Evolutionary conservation across 2,329 filamentous ascomycete genomes (phyloP), one percentile per base, ranked within the genome.

Genomic region (Didymella exigua): DNA sequence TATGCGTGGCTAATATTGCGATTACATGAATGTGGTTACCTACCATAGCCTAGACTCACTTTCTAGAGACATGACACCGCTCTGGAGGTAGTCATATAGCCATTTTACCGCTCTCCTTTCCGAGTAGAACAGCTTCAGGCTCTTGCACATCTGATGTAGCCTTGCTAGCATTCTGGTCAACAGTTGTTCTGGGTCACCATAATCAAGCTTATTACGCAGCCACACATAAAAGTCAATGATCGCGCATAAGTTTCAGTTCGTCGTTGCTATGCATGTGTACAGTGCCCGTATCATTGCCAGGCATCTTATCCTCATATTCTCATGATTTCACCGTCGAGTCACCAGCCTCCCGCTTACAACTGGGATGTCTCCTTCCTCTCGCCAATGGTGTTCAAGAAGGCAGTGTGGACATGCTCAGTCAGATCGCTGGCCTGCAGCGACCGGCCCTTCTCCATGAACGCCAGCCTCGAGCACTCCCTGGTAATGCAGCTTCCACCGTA

Each of bases 391-490:
- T 86, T 86, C 67, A 89, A 74, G 75, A 97, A 98, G 0, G 92
- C 89, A 29, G 80, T 80, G 68, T 96, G 89, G 9, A 99, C 89
- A 76, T 96, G 89, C 16, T 95, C 91, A 0, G 93, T 97, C 71
- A 99, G 77, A 76, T 98, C 95, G 63, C 90, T 92, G 0, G 95
- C 95, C 78, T 98, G 95, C 71, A 99, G 78, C 70, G 90, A 91
- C 61, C 95, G 84, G 0, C 95, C 93, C 69, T 88, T 90, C 74
- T 93, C 90, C 66, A 85, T 81, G 76, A 96, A 99, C 0, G 95
- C 95, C 55, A 93, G 79, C 44, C 91, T 84, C 18, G 93, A 97
- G 71, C 89, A 96, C 73, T 96, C 92, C 74, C 93, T 87, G 54
- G 95, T 98, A 52, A 99, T 85, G 18, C 88, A 86, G 66, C 90